Evolutionary conservation across 306 rosid genomes (phyloP), one percentile per base, ranked within the genome.

Genomic region (Trifolium dubium): DNA sequence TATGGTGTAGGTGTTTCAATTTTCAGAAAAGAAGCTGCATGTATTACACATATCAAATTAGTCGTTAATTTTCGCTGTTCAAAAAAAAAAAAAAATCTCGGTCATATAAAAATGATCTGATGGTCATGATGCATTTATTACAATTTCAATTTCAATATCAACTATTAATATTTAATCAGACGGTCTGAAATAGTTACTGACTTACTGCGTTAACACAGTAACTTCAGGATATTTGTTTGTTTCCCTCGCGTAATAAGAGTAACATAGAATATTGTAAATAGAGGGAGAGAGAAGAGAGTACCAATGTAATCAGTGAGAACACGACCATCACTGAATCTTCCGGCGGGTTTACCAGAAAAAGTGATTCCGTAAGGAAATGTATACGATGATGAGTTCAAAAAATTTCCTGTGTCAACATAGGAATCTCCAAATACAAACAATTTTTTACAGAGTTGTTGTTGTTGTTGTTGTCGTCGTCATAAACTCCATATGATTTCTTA

Each of bases 361-460:
- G 88, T 82, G 62, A 79, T 44, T 28, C 96, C 92, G 49, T 28
- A 66, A 0, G 96, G 92, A 10, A 29, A 10, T 44, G 75, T 84
- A 68, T 75, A 84, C 0, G 89, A 74, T 31, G 8, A n/a, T 3
- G 81, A 58, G 10, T 72, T 23, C n/a, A 31, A 11, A 30, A 58
- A 79, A 47, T 90, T 90, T 1, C 96, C 89, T 0, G 85, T 84
- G 49, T 88, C 93, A 5, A 50, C 89, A 7, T 86, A 88, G 0
- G 90, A 88, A 35, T 84, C 90, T 30, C 93, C 89, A 29, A 88
- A 86, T 3, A 86, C 89, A 49, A 88, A 88, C 43, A 86, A 76
- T 23, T 23, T 44, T 77, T 83, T 6, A 3, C 30, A 12, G 50
- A 9, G 5, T 12, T 12, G 5, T 19, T 15, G 56, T 50, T 50